phyloP scores from a whole-genome alignment of 2,329 filamentous ascomycete species.

The Fusarium chuoi region DNA sequence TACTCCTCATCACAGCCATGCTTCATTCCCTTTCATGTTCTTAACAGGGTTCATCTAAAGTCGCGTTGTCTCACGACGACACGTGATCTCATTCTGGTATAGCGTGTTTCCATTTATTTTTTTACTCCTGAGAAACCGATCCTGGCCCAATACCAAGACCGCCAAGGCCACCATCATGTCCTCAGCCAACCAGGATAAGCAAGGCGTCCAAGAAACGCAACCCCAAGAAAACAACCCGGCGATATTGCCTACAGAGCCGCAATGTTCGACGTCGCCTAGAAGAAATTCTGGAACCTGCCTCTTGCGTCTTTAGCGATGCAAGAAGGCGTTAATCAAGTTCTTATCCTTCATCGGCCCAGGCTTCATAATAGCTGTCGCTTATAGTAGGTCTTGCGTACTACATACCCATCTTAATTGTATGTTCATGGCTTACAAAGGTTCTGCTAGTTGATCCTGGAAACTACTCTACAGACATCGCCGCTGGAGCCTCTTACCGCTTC shows the following conservation, averaged over 20 bases:
- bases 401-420: neutral
- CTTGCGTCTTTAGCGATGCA: neutral
- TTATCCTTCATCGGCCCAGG: conserved; percentile 1
- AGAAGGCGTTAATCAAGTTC: neutral
- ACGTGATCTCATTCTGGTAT: neutral
- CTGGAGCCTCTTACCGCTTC: conserved; percentile 3
- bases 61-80: neutral
- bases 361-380: conserved; percentile 10
- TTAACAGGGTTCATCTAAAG: too few species aligned
- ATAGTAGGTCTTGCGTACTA: neutral
- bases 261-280: rapidly evolving
- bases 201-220: neutral
- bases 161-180: neutral
- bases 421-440: rapidly evolving
- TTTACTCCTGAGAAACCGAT: neutral
- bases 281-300: rapidly evolving
- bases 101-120: neutral
- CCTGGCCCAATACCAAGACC: neutral
- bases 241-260: neutral
- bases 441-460: conserved; percentile 8
- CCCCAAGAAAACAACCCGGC: rapidly evolving
- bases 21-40: rapidly evolving
- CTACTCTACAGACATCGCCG: conserved; percentile 8
- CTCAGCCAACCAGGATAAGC: neutral
- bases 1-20: neutral